A percentile compares a stretch with the other conserved stretches of the same genome.
phyloP scores from a whole-genome alignment of 176 grass and related monocot genomes.

The Oryza glumipatula region DNA sequence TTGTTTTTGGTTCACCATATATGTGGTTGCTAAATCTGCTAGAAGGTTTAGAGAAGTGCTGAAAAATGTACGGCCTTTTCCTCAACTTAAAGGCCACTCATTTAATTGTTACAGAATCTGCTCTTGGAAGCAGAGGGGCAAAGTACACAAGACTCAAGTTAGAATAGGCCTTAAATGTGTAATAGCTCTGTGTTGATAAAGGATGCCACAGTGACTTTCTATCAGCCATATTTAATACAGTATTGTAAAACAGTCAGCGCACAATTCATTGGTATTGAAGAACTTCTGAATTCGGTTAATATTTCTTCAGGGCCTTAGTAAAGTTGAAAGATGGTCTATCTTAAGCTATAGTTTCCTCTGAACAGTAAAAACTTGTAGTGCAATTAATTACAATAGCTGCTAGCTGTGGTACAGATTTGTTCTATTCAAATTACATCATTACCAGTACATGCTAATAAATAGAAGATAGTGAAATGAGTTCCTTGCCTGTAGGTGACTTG shows the following conservation, averaged over 20 bases:
- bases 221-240: not conserved
- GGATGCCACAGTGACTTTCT: not conserved
- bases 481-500: slow-evolving; percentile 92
- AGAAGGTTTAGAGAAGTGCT: not conserved
- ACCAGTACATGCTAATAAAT: not conserved
- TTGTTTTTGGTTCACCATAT: slow-evolving; percentile 11
- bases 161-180: not conserved
- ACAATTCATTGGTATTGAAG: not conserved
- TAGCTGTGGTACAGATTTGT: slow-evolving; percentile 13
- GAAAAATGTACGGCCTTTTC: not conserved
- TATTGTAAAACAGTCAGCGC: not conserved
- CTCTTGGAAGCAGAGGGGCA: not conserved
- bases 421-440: not conserved
- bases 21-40: slow-evolving; percentile 17
- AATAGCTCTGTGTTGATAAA: not conserved
- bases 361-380: not conserved
- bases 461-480: slow-evolving; percentile 1
- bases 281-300: not conserved
- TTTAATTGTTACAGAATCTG: slow-evolving; percentile 24
- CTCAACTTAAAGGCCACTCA: not conserved
- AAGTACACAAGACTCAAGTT: not conserved
- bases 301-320: slow-evolving; percentile 11
- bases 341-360: not conserved
- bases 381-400: slow-evolving; percentile 13
- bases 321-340: not conserved